phyloP scores from a whole-genome alignment of 495 filamentous ascomycete genomes.

The Xylaria acuta region DNA sequence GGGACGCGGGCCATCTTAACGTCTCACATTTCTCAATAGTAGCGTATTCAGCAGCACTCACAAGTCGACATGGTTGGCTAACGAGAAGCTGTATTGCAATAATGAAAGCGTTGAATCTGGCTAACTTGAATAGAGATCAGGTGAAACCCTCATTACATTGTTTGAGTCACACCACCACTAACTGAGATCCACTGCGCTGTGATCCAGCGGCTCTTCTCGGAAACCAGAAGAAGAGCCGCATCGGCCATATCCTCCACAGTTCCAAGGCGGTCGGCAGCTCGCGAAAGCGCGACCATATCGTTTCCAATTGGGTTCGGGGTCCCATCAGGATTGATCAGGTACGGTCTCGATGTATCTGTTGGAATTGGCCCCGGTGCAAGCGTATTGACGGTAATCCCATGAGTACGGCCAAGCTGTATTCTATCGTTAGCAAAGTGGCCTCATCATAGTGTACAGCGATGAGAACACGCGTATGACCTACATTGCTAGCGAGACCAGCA shows the following conservation, averaged over 20 bases:
- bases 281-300: slow-evolving; percentile 13
- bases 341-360: slow-evolving; percentile 36
- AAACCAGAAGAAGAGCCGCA: slow-evolving; percentile 51
- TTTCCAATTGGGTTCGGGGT: not conserved
- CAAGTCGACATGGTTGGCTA: not conserved
- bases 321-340: slow-evolving; percentile 6
- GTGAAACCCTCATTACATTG: not conserved
- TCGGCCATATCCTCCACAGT: slow-evolving; percentile 51
- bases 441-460: not conserved
- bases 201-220: slow-evolving; percentile 58
- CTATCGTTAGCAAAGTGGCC: not conserved
- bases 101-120: not conserved
- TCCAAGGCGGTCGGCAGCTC: slow-evolving; percentile 38
- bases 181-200: slow-evolving; percentile 56
- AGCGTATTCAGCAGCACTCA: not conserved
- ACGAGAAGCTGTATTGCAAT: not conserved
- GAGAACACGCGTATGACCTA: slow-evolving; percentile 7
- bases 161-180: slow-evolving; percentile 49
- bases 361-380: slow-evolving; percentile 43
- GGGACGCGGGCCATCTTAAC: too few species aligned
- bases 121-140: not conserved
- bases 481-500: slow-evolving; percentile 36
- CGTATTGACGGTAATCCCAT: slow-evolving; percentile 50
- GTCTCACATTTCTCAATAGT: too few species aligned
- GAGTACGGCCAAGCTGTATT: slow-evolving; percentile 41